A percentile compares a stretch with the other conserved stretches of the same genome.
phyloP scores from a whole-genome alignment of 2,329 filamentous ascomycete genomes.

The Penicillium sp. region DNA sequence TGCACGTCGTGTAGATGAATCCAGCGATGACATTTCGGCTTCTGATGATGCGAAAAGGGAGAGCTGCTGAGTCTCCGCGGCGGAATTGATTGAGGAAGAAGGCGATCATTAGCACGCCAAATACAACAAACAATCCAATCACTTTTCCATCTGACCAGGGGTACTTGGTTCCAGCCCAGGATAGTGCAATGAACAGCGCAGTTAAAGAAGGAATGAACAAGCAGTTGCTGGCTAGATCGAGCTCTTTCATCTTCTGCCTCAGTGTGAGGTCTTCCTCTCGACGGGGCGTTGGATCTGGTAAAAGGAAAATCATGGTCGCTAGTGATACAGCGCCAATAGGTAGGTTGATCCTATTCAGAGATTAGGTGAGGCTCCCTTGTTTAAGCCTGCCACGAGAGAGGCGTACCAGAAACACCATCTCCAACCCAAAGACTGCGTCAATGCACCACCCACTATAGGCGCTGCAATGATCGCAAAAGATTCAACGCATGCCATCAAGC shows the following conservation, averaged over 20 bases:
- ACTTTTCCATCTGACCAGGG: slow-evolving; percentile 35
- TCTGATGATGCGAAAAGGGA: slow-evolving; percentile 37
- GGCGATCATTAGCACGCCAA: slow-evolving; percentile 31
- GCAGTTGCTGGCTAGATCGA: slow-evolving; percentile 37
- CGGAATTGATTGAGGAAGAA: slow-evolving; percentile 36
- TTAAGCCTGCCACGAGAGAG: neutral
- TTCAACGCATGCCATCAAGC: slow-evolving; percentile 28
- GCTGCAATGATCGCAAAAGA: slow-evolving; percentile 28
- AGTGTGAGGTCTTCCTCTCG: slow-evolving; percentile 14
- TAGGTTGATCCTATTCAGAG: slow-evolving; percentile 30
- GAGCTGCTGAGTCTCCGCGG: slow-evolving; percentile 31
- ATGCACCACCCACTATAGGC: slow-evolving; percentile 37
- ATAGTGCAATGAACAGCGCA: slow-evolving; percentile 30
- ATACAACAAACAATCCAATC: slow-evolving; percentile 36
- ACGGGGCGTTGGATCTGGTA: slow-evolving; percentile 19
- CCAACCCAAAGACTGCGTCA: slow-evolving; percentile 38
- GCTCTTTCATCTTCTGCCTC: slow-evolving; percentile 27
- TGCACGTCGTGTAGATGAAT: slow-evolving; percentile 25
- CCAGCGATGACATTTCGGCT: slow-evolving; percentile 30
- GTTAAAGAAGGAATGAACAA: slow-evolving; percentile 37
- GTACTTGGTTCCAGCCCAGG: slow-evolving; percentile 41
- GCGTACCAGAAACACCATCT: slow-evolving; percentile 35
- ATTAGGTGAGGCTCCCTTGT: too few relatives aligned
- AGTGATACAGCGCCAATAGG: slow-evolving; percentile 29
- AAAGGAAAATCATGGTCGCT: neutral